Base-by-base conservation (phyloP, 768 basidiomycete species). In the Tricholoma sp. region DNA sequence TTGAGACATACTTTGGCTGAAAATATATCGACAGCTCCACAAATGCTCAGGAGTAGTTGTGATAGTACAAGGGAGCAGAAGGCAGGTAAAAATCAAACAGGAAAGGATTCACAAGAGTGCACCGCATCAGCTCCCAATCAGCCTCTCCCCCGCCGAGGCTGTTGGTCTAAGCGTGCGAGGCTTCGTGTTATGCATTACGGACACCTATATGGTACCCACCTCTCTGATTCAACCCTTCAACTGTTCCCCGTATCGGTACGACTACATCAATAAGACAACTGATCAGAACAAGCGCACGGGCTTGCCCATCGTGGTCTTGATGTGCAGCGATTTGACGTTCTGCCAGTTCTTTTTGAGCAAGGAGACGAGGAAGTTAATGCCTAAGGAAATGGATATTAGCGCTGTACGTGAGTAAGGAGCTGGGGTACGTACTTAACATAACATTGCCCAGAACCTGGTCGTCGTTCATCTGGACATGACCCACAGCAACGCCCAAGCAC, bases 311-410 rank as follows among this genome's bases (percentile, higher is more conserved):
- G 96, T 94, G 68, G 87, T 86, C 83, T 99, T 99, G 81, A 99
- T 87, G 82, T 98, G 94, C 62, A 98, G 81, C 53, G 94, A 96
- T 80, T 94, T 94, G 80, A 98, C 89, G 78, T 98, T 99, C 76
- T 98, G 97, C 94, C 94, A 93, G 80, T 96, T 91, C 85, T 99
- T 99, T 86, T 98, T 98, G 72, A 99, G 85, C 59, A 99, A 78
- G 17, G 97, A 98, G 69, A 99, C 94, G 67, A 99, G 84, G 85
- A 99, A 99, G 87, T 99, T 99, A 83, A 98, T 96, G 75, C 92
- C 91, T 93, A 36, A 44, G 36, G 15, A 37, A 32, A 32, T 28
- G n/a, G 28, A 28, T 20, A 53, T 63, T 59, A 58, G 60, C 57
- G 4, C 11, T 10, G 39, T 10, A 24, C 6, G 44, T 28, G 6